Base-by-base conservation (phyloP, 2,329 filamentous ascomycete genomes). In the Calonectria henricotiae region DNA sequence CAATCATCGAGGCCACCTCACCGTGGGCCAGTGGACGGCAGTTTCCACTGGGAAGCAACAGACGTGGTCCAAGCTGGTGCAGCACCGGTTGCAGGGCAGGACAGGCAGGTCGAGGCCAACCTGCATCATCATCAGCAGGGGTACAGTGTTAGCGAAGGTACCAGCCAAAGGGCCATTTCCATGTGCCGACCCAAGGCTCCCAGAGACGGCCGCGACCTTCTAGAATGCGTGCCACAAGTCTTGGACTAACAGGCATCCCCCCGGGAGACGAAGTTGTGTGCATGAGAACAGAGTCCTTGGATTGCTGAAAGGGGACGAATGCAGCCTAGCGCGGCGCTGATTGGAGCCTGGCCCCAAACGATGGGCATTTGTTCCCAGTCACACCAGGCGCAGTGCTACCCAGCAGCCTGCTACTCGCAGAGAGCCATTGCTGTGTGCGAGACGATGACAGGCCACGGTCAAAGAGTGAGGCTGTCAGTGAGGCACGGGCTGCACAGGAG, bases 381-480 rank as follows among this genome's bases (percentile, higher is more conserved):
- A 61, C 67, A 65, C 46, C 63, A 73, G 68, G 60, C 62, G 71
- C 55, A 77, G 74, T 77, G 68, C 75, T 67, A 77, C 75, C 67
- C 66, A 73, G 72, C 62, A 69, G 61, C 54, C 54, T 71, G 61
- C 20, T 62, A 25, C 55, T 67, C 68, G 62, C 55, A 65, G 74
- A 70, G 68, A 73, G 68, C 75, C 73, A 73, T 67, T 25, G 41
- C 37, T 49, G 55, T 63, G 72, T 54, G 73, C 58, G 54, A 68
- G 71, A 62, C 68, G 68, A 62, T 67, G 68, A 72, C 68, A 73
- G 71, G 67, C 68, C 69, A 70, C 55, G 51, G 43, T 44, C 64
- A 43, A 73, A 70, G 60, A 77, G 73, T 78, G 76, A 78, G 76
- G 76, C 76, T 78, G 73, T 74, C 76, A 68, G 44, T 68, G 64